A percentile compares a stretch with the other conserved stretches of the same genome.
phyloP scores from a whole-genome alignment of 129 eudicot species.

The Pittosporum tobira region DNA sequence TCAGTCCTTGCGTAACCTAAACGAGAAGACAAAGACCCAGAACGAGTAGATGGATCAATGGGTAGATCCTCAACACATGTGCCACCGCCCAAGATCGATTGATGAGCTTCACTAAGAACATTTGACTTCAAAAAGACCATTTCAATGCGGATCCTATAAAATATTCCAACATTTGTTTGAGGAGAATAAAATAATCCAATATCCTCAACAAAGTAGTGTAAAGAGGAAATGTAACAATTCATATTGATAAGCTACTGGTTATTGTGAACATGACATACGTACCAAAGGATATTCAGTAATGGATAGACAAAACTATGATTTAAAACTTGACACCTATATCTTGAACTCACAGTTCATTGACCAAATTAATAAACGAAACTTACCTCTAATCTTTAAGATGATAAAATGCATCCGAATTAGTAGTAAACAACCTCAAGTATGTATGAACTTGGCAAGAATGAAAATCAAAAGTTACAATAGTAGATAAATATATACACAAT shows the following conservation, averaged over 20 bases:
- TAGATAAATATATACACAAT: constrained; percentile 3
- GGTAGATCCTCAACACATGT: constrained; percentile 66
- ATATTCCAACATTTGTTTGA: constrained; percentile 1
- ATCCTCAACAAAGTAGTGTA: neutral
- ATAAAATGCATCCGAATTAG: constrained; percentile 83
- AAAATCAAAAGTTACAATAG: no score
- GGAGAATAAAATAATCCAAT: no score
- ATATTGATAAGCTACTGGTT: neutral
- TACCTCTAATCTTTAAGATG: no score
- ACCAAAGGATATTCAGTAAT: no score
- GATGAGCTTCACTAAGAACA: no score
- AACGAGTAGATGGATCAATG: constrained; percentile 47
- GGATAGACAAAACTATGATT: no score
- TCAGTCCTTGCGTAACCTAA: constrained; percentile 30
- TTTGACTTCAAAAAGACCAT: constrained; percentile 68
- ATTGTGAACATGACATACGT: neutral
- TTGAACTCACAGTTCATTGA: neutral
- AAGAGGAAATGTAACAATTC: neutral
- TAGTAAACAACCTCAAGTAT: constrained; percentile 70
- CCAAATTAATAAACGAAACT: constrained; percentile 12
- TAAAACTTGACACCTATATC: no score
- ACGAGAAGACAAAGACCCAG: constrained; percentile 39
- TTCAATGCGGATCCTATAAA: no score
- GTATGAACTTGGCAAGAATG: constrained; percentile 52
- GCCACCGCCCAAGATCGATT: constrained; percentile 71